phyloP scores from a whole-genome alignment of 73 alveolate genomes.

The Paramecium biaurelia region DNA sequence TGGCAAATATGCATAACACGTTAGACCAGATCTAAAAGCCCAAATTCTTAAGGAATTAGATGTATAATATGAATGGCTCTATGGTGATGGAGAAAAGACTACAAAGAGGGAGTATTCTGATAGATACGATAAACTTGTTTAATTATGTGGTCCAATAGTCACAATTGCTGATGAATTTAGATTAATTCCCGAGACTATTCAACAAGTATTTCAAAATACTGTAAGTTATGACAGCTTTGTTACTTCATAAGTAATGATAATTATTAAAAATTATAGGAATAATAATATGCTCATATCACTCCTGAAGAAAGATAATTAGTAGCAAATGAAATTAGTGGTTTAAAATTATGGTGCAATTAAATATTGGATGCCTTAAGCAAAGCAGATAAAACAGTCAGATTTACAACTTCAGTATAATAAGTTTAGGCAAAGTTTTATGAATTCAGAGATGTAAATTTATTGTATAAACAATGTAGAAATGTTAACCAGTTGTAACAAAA shows the following conservation, averaged over 20 bases:
- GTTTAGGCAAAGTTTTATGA: neutral
- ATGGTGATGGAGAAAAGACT: slow-evolving; percentile 80
- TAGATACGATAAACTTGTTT: slow-evolving; percentile 67
- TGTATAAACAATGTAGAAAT: neutral
- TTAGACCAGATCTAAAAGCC: slow-evolving; percentile 21
- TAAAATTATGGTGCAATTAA: neutral
- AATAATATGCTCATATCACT: neutral
- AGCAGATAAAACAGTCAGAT: slow-evolving; percentile 50
- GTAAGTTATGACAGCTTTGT: slow-evolving; percentile 31
- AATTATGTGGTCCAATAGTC: slow-evolving; percentile 71
- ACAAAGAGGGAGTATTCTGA: slow-evolving; percentile 63
- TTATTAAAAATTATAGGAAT: neutral
- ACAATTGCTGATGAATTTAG: slow-evolving; percentile 62
- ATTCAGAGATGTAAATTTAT: neutral
- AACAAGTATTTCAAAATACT: slow-evolving; percentile 14
- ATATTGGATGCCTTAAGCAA: neutral
- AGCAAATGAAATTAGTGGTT: neutral
- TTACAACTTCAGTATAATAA: neutral
- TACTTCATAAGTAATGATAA: neutral
- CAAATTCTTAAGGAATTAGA: slow-evolving; percentile 53
- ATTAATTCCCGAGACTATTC: slow-evolving; percentile 58
- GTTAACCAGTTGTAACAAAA: slow-evolving; percentile 43
- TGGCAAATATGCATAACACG: slow-evolving; percentile 55
- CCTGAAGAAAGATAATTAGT: slow-evolving; percentile 20
- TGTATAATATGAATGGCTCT: slow-evolving; percentile 76